Percentiles rank a stretch among this genome's conserved stretches.
These are phyloP conservation scores for Nicotiana obtusifolia DNA, from an alignment of 257 asterid genomes.

Conservation along the genomic window DNA sequence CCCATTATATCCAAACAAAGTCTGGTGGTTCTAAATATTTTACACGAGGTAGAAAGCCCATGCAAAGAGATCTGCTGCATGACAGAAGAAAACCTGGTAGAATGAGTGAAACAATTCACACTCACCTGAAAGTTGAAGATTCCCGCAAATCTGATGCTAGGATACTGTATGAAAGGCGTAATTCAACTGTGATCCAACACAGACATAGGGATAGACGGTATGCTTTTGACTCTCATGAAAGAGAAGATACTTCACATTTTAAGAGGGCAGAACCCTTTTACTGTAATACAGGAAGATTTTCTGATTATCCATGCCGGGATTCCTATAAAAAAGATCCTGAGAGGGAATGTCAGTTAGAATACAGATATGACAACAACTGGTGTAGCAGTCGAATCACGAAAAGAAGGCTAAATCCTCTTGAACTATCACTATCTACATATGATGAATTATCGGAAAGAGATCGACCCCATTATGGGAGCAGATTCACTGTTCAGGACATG, in stretches of 20 bases:
- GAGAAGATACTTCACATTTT: slow-evolving; percentile 16
- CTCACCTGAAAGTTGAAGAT: slow-evolving; percentile 20
- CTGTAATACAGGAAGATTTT: slow-evolving; percentile 18
- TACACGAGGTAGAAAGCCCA: slow-evolving; percentile 23
- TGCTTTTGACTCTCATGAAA: slow-evolving; percentile 15
- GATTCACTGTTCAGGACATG: slow-evolving; percentile 22
- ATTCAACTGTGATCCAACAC: slow-evolving; percentile 16
- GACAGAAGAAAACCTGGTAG: slow-evolving; percentile 18
- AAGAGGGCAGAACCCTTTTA: slow-evolving; percentile 16
- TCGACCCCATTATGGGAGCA: slow-evolving; percentile 24
- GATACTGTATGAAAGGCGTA: slow-evolving; percentile 19
- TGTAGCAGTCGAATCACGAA: slow-evolving; percentile 12
- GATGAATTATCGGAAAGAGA: slow-evolving; percentile 19
- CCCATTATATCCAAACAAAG: slow-evolving; percentile 6
- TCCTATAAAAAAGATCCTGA: slow-evolving; percentile 19
- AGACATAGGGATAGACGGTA: slow-evolving; percentile 16
- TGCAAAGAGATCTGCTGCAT: slow-evolving; percentile 15
- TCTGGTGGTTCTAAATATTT: slow-evolving; percentile 18
- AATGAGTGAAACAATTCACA: slow-evolving; percentile 16
- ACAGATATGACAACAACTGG: slow-evolving; percentile 23
- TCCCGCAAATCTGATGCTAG: slow-evolving; percentile 23
- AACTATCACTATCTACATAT: slow-evolving; percentile 14
- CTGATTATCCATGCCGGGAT: slow-evolving; percentile 21
- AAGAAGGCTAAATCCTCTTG: slow-evolving; percentile 18
- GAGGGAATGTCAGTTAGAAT: slow-evolving; percentile 20